Evolutionary conservation across 1,284 basidiomycete genomes (phyloP).

Genomic region (Apiotrichum veenhuisii): DNA sequence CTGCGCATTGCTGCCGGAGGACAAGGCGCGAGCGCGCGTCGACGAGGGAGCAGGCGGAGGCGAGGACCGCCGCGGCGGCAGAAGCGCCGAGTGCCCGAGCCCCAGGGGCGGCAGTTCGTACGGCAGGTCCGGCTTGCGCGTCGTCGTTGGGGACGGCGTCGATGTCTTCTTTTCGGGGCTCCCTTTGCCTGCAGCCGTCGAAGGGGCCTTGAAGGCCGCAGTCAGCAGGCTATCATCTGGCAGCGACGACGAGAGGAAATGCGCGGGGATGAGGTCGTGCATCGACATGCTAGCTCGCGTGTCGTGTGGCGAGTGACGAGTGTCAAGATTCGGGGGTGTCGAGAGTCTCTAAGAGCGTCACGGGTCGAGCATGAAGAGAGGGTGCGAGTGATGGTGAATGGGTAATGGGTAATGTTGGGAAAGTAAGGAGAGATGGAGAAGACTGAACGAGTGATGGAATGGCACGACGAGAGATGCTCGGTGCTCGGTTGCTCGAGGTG

Average conservation of each 20-base stretch:
- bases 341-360: no score
- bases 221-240: not conserved
- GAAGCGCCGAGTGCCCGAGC: not conserved
- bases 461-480: no score
- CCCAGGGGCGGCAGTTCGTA: not conserved
- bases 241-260: not conserved
- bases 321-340: not conserved
- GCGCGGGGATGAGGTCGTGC: not conserved
- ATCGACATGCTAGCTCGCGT: not conserved
- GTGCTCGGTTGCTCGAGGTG: no score
- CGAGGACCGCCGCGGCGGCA: no score
- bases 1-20: no score
- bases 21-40: no score
- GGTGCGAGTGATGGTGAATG: no score
- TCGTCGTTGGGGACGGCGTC: not conserved
- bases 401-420: no score
- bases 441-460: no score
- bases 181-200: not conserved
- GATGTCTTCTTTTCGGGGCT: not conserved
- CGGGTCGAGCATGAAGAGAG: no score
- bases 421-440: no score
- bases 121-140: not conserved
- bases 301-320: not conserved
- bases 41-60: not conserved
- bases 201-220: not conserved